These are phyloP conservation scores for Cercospora zeina DNA, from an alignment of 2,329 filamentous ascomycete species.

Conservation along the genomic window DNA sequence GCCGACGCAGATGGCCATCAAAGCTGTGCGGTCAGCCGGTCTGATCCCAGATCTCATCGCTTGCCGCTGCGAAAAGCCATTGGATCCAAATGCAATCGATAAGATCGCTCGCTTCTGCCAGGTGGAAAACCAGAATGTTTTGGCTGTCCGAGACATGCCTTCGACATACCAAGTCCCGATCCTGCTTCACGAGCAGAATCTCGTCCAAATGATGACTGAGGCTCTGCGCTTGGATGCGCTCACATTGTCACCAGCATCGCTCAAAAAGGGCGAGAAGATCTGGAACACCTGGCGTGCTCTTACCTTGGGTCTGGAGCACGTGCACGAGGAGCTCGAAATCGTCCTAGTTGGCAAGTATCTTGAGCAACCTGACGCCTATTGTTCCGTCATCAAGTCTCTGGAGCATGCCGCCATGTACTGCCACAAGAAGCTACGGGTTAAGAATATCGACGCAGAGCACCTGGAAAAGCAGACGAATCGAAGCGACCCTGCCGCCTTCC, in stretches of 20 bases:
- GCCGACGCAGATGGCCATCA: constrained; percentile 89
- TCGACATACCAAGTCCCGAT: constrained; percentile 94
- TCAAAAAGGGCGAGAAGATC: constrained; percentile 64
- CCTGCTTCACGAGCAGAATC: constrained; percentile 79
- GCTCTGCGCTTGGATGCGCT: constrained; percentile 63
- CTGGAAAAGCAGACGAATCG: constrained; percentile 68
- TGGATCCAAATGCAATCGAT: constrained; percentile 71
- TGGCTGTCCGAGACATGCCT: constrained; percentile 82
- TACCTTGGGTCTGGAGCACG: constrained; percentile 65
- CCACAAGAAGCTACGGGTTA: constrained; percentile 72
- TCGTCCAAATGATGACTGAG: constrained; percentile 66
- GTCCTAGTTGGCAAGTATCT: constrained; percentile 92
- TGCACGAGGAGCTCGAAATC: constrained; percentile 72
- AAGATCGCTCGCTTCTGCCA: constrained; percentile 92
- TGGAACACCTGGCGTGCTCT: constrained; percentile 78
- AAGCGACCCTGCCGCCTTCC: constrained; percentile 68
- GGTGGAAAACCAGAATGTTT: constrained; percentile 78
- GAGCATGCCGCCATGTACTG: constrained; percentile 92
- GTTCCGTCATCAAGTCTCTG: constrained; percentile 79
- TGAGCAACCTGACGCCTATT: constrained; percentile 79
- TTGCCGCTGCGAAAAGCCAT: constrained; percentile 78
- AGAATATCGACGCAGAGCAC: constrained; percentile 82
- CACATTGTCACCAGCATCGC: constrained; percentile 53
- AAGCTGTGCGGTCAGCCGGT: constrained; percentile 78
- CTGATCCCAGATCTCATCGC: constrained; percentile 70